A percentile compares a stretch with the other conserved stretches of the same genome.
Conservation (phyloP, 148 eudicot genomes). For the Chenopodium formosanum region DNA sequence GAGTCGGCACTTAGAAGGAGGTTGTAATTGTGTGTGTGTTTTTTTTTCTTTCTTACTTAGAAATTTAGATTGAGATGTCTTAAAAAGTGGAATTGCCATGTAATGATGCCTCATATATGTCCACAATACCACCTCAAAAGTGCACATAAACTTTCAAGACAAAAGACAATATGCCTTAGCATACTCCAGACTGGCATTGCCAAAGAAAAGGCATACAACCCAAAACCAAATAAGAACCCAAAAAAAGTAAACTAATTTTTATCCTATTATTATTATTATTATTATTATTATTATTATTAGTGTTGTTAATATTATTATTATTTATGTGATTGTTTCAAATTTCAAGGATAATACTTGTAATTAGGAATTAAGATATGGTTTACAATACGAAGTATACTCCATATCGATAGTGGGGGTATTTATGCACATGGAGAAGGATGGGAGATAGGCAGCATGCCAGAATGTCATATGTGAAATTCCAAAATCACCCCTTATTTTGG, state of each 20-base stretch:
- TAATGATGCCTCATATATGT: neutral
- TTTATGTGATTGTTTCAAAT: no score
- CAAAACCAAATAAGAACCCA: neutral
- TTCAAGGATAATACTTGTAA: no score
- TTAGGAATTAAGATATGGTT: no score
- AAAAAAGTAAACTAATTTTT: neutral
- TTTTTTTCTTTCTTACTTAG: no score
- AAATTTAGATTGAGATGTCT: neutral
- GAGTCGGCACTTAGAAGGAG: no score
- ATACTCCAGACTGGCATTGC: constrained; percentile 18
- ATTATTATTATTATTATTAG: no score
- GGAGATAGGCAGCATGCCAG: constrained; percentile 24
- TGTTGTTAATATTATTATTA: no score
- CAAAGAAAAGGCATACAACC: constrained; percentile 19
- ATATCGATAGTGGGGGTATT: no score
- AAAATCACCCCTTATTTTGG: neutral
- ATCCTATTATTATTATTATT: no score
- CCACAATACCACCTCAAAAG: neutral
- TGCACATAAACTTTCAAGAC: neutral
- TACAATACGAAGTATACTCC: no score
- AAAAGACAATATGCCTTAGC: constrained; percentile 23
- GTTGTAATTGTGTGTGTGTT: no score
- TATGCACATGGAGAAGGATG: constrained; percentile 9
- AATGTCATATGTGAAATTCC: neutral
- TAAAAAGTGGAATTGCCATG: neutral